Base-by-base conservation (phyloP, 176 grass and related monocot species). In the Pontederia paniculata region DNA sequence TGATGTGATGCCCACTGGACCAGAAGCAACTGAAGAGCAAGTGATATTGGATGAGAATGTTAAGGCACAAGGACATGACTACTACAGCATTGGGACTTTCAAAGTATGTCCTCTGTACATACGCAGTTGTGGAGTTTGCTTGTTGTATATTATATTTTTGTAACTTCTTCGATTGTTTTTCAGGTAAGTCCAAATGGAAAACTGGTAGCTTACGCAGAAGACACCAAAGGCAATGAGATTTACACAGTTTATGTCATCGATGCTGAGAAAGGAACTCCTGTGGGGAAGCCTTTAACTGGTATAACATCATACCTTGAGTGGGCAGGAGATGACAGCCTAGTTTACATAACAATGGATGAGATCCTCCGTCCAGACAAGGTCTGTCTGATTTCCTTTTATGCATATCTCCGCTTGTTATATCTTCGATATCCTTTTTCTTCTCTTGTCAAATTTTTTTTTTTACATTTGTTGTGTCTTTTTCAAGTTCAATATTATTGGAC, bases 301-400 rank as follows among this genome's bases (percentile, higher is more conserved):
- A 78, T 86, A 46, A 89, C 90, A 75, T 86, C 79, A 45, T 70
- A 81, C 55, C 50, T 96, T 61, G 76, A 78, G 70, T 96, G 90
- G 90, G 82, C 76, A 77, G 85, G 77, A 58, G 73, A 96, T 65
- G 79, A 89, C 17, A 20, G 73, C 60, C 73, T 96, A 31, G 79
- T 89, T 68, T 96, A 89, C 69, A 60, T 81, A 60, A 96, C 85
- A 15, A 96, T 96, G 90, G 85, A 96, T 56, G 67, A 23, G 55
- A 78, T 81, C 75, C 90, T 76, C 76, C 76, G 90, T 9, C 85
- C 85, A 21, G 85, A 96, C 78, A 96, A 89, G 88, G 90, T 88
- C 72, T 54, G 65, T 63, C 23, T 1, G 17, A 49, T 17, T 31
- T 72, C 42, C 15, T 13, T 53, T 9, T 18, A 8, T 9, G 16